A percentile compares a stretch with the other conserved stretches of the same genome.
Conservation (phyloP, 768 basidiomycete species). For the Suillus clintonianus region DNA sequence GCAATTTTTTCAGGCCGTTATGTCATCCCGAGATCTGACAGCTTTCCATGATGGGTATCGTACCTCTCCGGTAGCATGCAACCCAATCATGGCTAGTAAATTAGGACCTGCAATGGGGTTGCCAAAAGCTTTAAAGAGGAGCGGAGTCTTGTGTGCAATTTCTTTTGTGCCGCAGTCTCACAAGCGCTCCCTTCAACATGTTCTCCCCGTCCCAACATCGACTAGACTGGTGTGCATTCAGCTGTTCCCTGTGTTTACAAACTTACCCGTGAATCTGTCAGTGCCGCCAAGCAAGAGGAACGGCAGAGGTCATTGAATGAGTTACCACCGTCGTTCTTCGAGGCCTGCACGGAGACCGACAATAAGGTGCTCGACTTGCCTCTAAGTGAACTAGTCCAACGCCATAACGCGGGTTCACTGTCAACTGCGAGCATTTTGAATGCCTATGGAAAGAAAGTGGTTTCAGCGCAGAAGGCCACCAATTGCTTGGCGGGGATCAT, state of each 20-base stretch:
- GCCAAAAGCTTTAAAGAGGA: neutral
- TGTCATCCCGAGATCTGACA: neutral
- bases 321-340: slow-evolving; percentile 30
- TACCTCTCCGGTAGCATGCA: neutral
- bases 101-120: neutral
- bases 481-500: slow-evolving; percentile 54
- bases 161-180: too few relatives aligned
- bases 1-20: slow-evolving; percentile 2
- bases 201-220: slow-evolving; percentile 26
- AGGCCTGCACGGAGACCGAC: slow-evolving; percentile 36
- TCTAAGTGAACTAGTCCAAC: slow-evolving; percentile 37
- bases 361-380: slow-evolving; percentile 37
- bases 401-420: slow-evolving; percentile 28
- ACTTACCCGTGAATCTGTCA: neutral
- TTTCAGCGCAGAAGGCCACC: slow-evolving; percentile 42
- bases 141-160: neutral
- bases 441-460: slow-evolving; percentile 42
- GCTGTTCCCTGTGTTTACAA: neutral
- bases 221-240: slow-evolving; percentile 28
- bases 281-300: slow-evolving; percentile 36
- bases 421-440: slow-evolving; percentile 33
- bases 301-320: slow-evolving; percentile 28
- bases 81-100: neutral
- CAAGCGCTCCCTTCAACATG: slow-evolving; percentile 13
- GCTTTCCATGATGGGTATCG: neutral